A percentile compares a stretch with the other conserved stretches of the same genome.
phyloP scores from a whole-genome alignment of 2,329 filamentous ascomycete species.

The Aotearoamyces nothofagi region DNA sequence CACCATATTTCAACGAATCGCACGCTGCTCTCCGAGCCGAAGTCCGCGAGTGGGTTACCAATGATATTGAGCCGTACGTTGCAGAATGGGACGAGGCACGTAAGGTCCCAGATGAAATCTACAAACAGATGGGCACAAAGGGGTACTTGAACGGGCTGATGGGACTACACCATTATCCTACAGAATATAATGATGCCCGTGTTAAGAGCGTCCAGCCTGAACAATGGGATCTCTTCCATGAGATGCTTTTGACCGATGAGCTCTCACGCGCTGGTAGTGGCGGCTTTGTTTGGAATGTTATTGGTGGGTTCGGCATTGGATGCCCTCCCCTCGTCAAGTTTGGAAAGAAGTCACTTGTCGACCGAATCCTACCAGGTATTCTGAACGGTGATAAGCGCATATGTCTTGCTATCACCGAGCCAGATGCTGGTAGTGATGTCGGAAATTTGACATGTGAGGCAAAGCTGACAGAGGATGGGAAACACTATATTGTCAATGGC shows the following conservation, averaged over 20 bases:
- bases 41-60: conserved; percentile 82
- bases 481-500: conserved; percentile 98
- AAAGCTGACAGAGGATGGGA: conserved; percentile 86
- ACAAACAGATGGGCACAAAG: conserved; percentile 86
- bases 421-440: conserved; percentile 87
- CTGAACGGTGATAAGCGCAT: conserved; percentile 90
- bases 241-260: conserved; percentile 91
- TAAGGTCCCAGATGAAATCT: conserved; percentile 74
- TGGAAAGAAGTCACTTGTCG: conserved; percentile 68
- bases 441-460: conserved; percentile 93
- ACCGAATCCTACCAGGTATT: conserved; percentile 80
- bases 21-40: conserved; percentile 85
- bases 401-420: conserved; percentile 93
- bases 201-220: conserved; percentile 70
- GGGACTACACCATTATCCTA: conserved; percentile 62
- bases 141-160: conserved; percentile 90
- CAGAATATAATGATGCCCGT: conserved; percentile 52
- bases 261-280: conserved; percentile 77
- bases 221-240: conserved; percentile 97
- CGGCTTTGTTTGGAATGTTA: conserved; percentile 91
- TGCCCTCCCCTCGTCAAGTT: conserved; percentile 86
- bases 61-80: conserved; percentile 78
- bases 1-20: conserved; percentile 89
- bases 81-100: conserved; percentile 96
- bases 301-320: conserved; percentile 94